A percentile compares a stretch with the other conserved stretches of the same genome.
These are phyloP conservation scores for Dactylellina haptotyla DNA, from an alignment of 2,329 filamentous ascomycete genomes.

Conservation along the genomic window DNA sequence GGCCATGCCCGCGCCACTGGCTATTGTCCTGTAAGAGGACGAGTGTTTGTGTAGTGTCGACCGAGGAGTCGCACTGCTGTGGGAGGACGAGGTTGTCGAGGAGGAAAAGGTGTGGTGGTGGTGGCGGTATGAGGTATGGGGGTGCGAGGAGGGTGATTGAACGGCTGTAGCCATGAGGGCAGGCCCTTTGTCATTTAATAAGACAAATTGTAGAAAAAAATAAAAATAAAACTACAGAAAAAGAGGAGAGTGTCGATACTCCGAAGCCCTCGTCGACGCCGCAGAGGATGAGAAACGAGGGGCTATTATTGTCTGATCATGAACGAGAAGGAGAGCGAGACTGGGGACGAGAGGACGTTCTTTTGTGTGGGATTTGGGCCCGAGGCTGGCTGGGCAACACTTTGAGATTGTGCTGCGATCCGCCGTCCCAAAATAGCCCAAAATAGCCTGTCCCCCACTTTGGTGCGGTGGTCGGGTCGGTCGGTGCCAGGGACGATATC, in stretches of 20 bases:
- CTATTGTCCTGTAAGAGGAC: constrained; percentile 49
- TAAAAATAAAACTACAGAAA: not conserved
- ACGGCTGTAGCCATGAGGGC: constrained; percentile 54
- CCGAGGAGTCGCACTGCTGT: constrained; percentile 29
- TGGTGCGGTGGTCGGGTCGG: constrained; percentile 10
- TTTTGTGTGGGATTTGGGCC: constrained; percentile 11
- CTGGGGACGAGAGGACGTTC: constrained; percentile 1
- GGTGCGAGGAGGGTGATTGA: constrained; percentile 43
- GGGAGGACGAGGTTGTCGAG: constrained; percentile 38
- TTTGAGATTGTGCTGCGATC: constrained; percentile 4
- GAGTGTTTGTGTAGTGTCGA: constrained; percentile 50
- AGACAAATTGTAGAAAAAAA: not conserved
- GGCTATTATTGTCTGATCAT: not conserved
- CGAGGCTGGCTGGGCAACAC: constrained; percentile 52
- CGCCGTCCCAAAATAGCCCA: constrained; percentile 37
- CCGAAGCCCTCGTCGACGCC: too few relatives aligned
- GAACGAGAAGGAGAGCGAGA: not conserved
- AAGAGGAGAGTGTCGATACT: too few relatives aligned
- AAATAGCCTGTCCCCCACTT: constrained; percentile 40
- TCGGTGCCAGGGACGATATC: too few relatives aligned
- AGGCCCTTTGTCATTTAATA: constrained; percentile 31
- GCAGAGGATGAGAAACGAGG: too few relatives aligned
- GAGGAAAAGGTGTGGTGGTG: constrained; percentile 36
- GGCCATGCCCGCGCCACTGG: constrained; percentile 47
- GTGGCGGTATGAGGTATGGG: constrained; percentile 40